These are phyloP conservation scores for Mallotus nudiflorus DNA, from an alignment of 345 rosid species.

Conservation along the genomic window DNA sequence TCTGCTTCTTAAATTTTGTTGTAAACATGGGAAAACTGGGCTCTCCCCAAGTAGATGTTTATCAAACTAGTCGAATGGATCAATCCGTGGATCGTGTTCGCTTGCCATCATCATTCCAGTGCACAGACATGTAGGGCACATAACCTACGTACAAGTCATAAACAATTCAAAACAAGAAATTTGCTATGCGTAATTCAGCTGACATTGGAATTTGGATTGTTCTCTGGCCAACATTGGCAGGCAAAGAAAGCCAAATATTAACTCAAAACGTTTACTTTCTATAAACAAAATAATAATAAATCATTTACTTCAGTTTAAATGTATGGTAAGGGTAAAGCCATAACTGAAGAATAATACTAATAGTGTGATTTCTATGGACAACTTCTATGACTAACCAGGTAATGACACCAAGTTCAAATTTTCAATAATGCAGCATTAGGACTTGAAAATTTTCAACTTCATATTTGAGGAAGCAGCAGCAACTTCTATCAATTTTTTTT, in stretches of 20 bases:
- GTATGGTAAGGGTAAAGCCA: neutral
- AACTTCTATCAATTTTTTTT: neutral
- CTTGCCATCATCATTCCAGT: slow-evolving; percentile 83
- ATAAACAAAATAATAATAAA: no score
- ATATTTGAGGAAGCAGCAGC: neutral
- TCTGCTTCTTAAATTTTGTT: no score
- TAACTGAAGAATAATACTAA: neutral
- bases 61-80: slow-evolving; percentile 76
- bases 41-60: no score
- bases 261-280: neutral
- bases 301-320: neutral
- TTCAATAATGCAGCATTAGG: neutral
- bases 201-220: no score
- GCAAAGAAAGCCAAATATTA: neutral
- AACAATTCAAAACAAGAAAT: no score
- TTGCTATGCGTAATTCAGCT: no score
- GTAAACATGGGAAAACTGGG: no score
- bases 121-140: slow-evolving; percentile 94
- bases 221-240: neutral
- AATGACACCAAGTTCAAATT: neutral
- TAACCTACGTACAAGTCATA: slow-evolving; percentile 48
- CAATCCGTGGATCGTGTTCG: slow-evolving; percentile 77
- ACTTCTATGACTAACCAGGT: neutral
- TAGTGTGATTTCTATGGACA: neutral
- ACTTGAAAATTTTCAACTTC: slow-evolving; percentile 1